Percentiles rank a stretch among this genome's conserved stretches.
phyloP scores from a whole-genome alignment of 1,284 basidiomycete species.

The Cryptococcus sp. region DNA sequence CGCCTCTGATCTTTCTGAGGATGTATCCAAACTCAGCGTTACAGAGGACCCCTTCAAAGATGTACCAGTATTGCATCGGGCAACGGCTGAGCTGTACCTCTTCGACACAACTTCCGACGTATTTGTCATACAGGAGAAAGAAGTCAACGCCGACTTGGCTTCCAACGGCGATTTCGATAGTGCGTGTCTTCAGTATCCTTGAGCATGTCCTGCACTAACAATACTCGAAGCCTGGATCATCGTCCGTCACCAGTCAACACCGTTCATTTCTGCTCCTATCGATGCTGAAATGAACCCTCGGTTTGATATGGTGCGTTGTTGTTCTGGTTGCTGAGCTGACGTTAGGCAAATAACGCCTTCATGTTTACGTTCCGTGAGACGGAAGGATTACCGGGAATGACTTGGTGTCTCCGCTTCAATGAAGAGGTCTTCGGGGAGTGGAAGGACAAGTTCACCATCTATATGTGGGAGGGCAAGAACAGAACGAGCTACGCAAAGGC shows the following conservation, averaged over 20 bases:
- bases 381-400: constrained; percentile 63
- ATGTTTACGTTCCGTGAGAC: constrained; percentile 62
- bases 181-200: constrained; percentile 24
- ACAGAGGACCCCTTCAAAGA: constrained; percentile 50
- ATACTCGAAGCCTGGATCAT: constrained; percentile 48
- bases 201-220: neutral
- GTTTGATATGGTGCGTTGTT: constrained; percentile 44
- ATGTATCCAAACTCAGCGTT: constrained; percentile 11
- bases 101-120: constrained; percentile 71
- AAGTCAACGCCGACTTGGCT: constrained; percentile 68
- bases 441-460: constrained; percentile 67
- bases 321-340: constrained; percentile 7
- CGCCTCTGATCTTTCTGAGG: constrained; percentile 1
- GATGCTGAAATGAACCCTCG: constrained; percentile 63
- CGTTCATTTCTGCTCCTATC: constrained; percentile 53
- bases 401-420: constrained; percentile 80
- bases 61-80: constrained; percentile 47
- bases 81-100: constrained; percentile 60
- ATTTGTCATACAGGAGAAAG: constrained; percentile 71
- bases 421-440: constrained; percentile 64
- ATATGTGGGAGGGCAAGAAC: constrained; percentile 82
- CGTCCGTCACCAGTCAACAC: constrained; percentile 43
- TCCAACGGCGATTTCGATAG: constrained; percentile 59
- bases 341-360: constrained; percentile 59
- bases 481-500: constrained; percentile 74